Conservation (phyloP, 257 asterid genomes). For the Nicotiana tabacum region DNA sequence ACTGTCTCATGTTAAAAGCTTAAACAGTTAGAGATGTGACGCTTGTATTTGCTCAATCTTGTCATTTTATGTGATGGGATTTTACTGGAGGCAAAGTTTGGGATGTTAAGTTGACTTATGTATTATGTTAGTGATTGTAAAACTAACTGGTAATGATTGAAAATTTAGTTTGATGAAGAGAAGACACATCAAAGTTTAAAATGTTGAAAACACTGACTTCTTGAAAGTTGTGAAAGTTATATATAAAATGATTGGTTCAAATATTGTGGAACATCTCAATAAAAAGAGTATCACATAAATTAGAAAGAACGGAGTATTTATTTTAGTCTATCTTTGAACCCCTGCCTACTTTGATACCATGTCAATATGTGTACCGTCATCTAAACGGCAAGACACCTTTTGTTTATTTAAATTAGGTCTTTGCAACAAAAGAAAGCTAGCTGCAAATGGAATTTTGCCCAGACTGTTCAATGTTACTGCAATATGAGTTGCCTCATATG, state of each 20-base stretch:
- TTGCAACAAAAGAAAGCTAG: not conserved
- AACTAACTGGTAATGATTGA: not conserved
- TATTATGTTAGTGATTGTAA: not conserved
- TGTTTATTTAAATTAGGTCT: not conserved
- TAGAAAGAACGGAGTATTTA: not conserved
- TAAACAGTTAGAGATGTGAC: not conserved
- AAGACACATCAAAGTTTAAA: not conserved
- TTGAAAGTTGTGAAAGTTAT: no score
- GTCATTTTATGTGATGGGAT: not conserved
- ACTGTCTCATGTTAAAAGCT: not conserved
- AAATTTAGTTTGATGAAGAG: not conserved
- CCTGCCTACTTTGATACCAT: no score
- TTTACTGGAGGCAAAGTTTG: not conserved
- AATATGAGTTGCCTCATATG: constrained; percentile 52
- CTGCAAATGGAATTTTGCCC: constrained; percentile 75
- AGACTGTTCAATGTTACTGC: constrained; percentile 55
- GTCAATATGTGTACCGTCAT: not conserved
- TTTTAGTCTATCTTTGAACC: not conserved
- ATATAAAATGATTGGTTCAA: no score
- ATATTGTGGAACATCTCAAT: not conserved
- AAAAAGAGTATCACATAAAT: not conserved
- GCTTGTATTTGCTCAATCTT: not conserved
- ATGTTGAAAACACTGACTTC: no score
- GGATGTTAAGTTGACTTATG: not conserved
- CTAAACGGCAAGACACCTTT: not conserved